Evolutionary conservation across 169 alveolate species (phyloP), one percentile per base, ranked within the genome.

Genomic region (Plasmodium gaboni): DNA sequence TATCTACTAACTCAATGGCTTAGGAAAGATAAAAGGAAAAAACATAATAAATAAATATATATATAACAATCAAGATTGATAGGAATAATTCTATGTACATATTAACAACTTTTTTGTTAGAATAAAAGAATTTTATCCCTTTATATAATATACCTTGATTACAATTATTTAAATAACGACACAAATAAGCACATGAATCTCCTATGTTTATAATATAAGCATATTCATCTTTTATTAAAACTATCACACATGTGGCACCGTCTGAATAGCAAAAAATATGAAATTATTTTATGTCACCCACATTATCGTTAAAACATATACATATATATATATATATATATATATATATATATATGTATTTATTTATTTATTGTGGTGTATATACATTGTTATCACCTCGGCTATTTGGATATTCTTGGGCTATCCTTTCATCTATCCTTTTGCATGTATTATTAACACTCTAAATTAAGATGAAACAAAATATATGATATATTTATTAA

Each of bases 1-100:
- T 99, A 65, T 96, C 97, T 42, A 98, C 96, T 90, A 98, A 89
- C 7, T 97, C 98, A 17, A 97, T 93, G n/a, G 98, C 98, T 73
- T 38, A 53, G 9, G 7, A 13, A 10, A 10, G 42, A 24, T 61
- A 17, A 61, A 24, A 61, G 28, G 46, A 57, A 71, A 64, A 32
- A 64, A 73, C 10, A 13, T 9, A 38, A 38, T 38, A 9, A 38
- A 38, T 38, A 8, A 32, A 63, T 13, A 6, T 13, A 42, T 19
- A 73, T 19, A 50, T 55, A 10, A 65, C 28, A 17, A 48, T 57
- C 24, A 9, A 19, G 1, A 59, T 63, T 60, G 12, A 17, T 38
- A 65, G 51, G 69, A 22, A 22, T 22, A 74, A 44, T 32, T 48
- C 13, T 17, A 48, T 71, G 26, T 15, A 61, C 53, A 51, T 13